Conservation (phyloP, 1,139 yeast genomes). For the Suhomyces kunorum region DNA sequence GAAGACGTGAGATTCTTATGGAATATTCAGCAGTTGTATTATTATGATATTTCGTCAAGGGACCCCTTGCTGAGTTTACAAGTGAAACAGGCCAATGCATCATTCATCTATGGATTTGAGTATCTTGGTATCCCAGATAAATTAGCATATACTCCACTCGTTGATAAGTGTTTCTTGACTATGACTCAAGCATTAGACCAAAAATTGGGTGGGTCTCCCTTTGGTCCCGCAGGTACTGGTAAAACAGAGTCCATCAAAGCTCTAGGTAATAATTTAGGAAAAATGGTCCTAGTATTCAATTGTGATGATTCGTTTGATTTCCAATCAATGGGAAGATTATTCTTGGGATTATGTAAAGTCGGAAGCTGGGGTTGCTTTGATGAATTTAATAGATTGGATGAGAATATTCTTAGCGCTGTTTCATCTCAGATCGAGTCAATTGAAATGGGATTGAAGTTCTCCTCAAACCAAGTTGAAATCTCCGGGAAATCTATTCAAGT, state of each 20-base stretch:
- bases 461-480: conserved; percentile 40
- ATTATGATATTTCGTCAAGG: conserved; percentile 26
- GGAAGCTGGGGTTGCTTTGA: conserved; percentile 98
- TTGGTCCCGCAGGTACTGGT: conserved; percentile 98
- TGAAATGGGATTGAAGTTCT: conserved; percentile 50
- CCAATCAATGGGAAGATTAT: conserved; percentile 74
- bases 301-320: conserved; percentile 91
- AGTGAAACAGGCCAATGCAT: conserved; percentile 55
- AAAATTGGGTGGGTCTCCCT: conserved; percentile 84
- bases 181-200: conserved; percentile 77
- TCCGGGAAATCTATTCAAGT: conserved; percentile 49
- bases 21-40: conserved; percentile 57
- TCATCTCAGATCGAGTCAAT: conserved; percentile 80
- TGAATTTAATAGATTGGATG: conserved; percentile 84
- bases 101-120: conserved; percentile 72
- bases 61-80: conserved; percentile 38
- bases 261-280: conserved; percentile 76
- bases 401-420: conserved; percentile 75
- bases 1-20: conserved; percentile 38
- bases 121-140: conserved; percentile 77
- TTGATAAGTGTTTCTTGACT: conserved; percentile 63
- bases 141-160: conserved; percentile 75
- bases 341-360: conserved; percentile 79
- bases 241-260: conserved; percentile 92
- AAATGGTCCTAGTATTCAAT: conserved; percentile 80